Evolutionary conservation across 2,329 filamentous ascomycete genomes (phyloP).

Genomic region (Phyllosticta paracitricarpa): DNA sequence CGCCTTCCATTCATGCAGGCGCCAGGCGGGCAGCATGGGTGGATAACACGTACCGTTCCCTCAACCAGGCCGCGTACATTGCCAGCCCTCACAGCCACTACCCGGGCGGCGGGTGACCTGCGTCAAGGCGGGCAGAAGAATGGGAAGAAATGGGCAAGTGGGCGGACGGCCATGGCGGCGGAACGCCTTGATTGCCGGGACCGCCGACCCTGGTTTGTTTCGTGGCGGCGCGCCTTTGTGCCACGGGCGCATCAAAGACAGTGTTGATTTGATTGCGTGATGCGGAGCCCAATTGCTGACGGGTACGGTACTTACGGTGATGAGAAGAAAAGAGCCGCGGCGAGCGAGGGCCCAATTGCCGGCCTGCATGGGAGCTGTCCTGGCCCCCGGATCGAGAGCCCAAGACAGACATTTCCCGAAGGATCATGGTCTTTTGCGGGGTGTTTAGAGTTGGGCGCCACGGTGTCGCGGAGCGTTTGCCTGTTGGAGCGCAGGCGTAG

Average conservation of each 20-base stretch:
- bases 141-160: background rate
- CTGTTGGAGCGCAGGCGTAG: background rate
- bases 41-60: no score
- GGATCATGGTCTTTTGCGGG: background rate
- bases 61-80: background rate
- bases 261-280: background rate
- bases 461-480: background rate
- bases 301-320: background rate
- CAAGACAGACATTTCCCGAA: background rate
- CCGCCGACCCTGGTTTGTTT: background rate
- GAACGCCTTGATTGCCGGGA: background rate
- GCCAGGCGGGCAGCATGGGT: no score
- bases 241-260: background rate
- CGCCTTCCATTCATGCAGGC: background rate
- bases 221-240: background rate
- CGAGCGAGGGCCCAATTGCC: background rate
- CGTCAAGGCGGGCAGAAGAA: background rate
- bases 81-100: background rate
- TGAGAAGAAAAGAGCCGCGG: background rate
- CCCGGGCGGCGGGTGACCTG: background rate
- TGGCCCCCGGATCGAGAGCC: background rate
- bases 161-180: background rate
- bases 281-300: background rate
- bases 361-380: background rate
- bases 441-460: background rate